Evolutionary conservation across 768 basidiomycete species (phyloP), one percentile per base, ranked within the genome.

Genomic region (Hemileccinum rubropunctum): DNA sequence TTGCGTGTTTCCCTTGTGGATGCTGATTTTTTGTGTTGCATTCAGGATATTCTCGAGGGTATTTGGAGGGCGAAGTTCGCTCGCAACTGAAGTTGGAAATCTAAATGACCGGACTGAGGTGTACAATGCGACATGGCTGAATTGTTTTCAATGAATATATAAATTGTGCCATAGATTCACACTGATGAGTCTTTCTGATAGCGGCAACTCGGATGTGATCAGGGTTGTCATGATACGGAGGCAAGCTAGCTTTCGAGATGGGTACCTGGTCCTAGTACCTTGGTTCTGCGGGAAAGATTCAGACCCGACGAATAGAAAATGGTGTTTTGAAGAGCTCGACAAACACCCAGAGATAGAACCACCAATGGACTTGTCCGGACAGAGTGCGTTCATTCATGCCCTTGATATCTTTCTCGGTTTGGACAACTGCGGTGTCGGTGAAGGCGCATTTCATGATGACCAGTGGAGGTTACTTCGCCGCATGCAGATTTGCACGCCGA

Each of bases 401-500:
- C 68, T 90, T 11, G 88, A 88, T 53, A 71, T 84, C 26, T 90
- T 89, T 61, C 73, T 90, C 9, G 84, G 86, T 12, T 73, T 89
- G 6, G 81, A 86, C 57, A 70, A 72, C 48, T 71, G 72, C 30
- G 68, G 68, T 48, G 60, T 64, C 2, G 42, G 45, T 1, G 43
- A 40, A 45, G 35, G 47, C 34, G 65, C 36, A 5, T 18, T 21
- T 18, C 26, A 34, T 10, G 51, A 56, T 2, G 54, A 61, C 44
- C 48, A 50, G 32, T 48, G 58, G 58, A 51, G 79, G 8, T 84
- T 90, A 62, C 76, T 91, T 48, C 72, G 78, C 42, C 77, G 85
- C 30, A 90, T 91, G 89, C 79, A 86, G 47, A 67, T 71, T 7
- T 92, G 92, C 68, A 93, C 92, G 91, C 88, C 91, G 6, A 76